Conservation (phyloP, 306 rosid genomes). For the Prunus mira region DNA sequence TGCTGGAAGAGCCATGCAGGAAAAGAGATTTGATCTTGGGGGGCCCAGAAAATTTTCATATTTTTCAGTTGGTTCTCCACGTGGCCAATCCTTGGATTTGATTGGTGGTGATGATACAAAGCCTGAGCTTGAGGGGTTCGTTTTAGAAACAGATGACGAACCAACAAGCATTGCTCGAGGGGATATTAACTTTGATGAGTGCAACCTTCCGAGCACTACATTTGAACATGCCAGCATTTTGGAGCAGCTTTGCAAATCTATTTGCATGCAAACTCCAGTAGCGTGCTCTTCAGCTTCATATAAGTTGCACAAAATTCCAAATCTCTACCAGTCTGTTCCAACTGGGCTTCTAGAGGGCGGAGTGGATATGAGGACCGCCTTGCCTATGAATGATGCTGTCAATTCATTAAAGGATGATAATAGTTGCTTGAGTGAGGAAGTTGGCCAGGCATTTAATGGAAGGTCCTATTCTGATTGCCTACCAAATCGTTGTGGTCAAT, state of each 20-base stretch:
- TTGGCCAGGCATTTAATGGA: constrained; percentile 24
- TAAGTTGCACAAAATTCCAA: constrained; percentile 32
- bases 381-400: constrained; percentile 33
- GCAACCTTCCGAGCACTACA: constrained; percentile 37
- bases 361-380: constrained; percentile 35
- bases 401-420: constrained; percentile 15
- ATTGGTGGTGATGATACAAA: constrained; percentile 37
- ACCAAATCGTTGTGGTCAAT: constrained; percentile 30
- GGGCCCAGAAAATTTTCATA: constrained; percentile 30
- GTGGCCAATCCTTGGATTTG: constrained; percentile 34
- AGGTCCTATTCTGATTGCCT: constrained; percentile 57
- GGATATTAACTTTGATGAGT: constrained; percentile 42
- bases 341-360: constrained; percentile 61
- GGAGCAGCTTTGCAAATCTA: constrained; percentile 56
- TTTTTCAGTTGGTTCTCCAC: constrained; percentile 40
- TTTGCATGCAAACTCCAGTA: constrained; percentile 53
- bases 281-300: constrained; percentile 46
- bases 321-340: constrained; percentile 52
- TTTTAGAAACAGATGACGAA: constrained; percentile 53
- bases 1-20: constrained; percentile 35
- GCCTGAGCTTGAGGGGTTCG: constrained; percentile 76
- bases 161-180: constrained; percentile 42
- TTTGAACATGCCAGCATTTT: constrained; percentile 46
- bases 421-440: constrained; percentile 20
- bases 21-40: constrained; percentile 27